These are phyloP conservation scores for Arabidopsis arenosa DNA, from an alignment of 345 rosid genomes.

Conservation along the genomic window DNA sequence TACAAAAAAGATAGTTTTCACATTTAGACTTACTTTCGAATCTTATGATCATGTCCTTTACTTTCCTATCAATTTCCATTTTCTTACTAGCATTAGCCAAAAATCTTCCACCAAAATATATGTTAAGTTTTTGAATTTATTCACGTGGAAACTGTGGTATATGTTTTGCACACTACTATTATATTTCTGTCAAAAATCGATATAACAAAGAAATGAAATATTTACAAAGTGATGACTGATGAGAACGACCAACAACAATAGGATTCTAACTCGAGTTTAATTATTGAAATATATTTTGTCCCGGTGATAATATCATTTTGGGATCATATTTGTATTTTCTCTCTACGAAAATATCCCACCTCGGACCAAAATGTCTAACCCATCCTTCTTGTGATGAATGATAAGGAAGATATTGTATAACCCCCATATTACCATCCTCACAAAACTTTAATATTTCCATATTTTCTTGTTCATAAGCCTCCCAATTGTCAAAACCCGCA, in stretches of 20 bases:
- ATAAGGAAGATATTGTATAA: slow-evolving; percentile 74
- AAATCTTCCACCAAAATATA: slow-evolving; percentile 9
- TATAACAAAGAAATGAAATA: neutral
- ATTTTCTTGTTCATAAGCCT: slow-evolving; percentile 61
- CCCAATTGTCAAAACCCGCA: slow-evolving; percentile 62
- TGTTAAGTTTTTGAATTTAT: neutral
- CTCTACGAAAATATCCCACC: slow-evolving; percentile 60
- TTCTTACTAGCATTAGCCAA: slow-evolving; percentile 27
- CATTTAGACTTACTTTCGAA: slow-evolving; percentile 27
- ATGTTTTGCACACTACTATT: neutral
- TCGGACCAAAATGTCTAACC: slow-evolving; percentile 76
- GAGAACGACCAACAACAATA: slow-evolving; percentile 15
- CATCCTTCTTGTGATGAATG: slow-evolving; percentile 58
- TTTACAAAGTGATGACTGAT: slow-evolving; percentile 17
- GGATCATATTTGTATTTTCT: slow-evolving; percentile 84
- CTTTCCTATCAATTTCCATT: slow-evolving; percentile 32
- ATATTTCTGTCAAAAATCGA: neutral
- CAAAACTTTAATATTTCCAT: slow-evolving; percentile 60
- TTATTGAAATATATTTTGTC: slow-evolving; percentile 74
- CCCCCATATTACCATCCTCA: slow-evolving; percentile 54
- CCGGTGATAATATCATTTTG: slow-evolving; percentile 78
- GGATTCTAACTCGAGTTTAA: slow-evolving; percentile 15
- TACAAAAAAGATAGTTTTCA: slow-evolving; percentile 29
- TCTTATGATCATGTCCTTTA: slow-evolving; percentile 33
- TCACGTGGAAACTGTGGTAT: neutral